Base-by-base conservation (phyloP, 83 land plant species). In the Thuja plicata region DNA sequence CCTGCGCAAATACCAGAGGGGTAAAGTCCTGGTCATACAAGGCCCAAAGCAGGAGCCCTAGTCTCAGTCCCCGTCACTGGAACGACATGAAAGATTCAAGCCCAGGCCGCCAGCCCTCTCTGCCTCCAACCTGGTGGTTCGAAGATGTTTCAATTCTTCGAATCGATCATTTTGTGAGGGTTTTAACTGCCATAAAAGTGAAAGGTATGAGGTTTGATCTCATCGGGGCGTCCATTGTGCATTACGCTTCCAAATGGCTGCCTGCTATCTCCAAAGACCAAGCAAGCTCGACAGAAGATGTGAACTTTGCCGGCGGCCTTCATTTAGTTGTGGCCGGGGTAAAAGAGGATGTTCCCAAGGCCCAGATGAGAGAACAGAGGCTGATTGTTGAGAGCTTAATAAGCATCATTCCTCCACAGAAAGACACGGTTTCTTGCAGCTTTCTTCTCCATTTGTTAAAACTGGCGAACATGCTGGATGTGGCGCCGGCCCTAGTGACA, bases 81-180 rank as follows among this genome's bases (percentile, higher is more conserved):
- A 92, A 87, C 78, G 93, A 91, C 1, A 55, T 88, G 88, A 92
- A 91, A 45, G 94, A 93, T 17, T 87, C 89, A 2, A 91, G 92
- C 89, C 93, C 94, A 19, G 88, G 90, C 48, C 54, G 90, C 87
- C 80, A 34, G 5, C 91, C 91, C 27, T 89, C 79, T 6, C 91
- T 93, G 3, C 97, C 96, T 7, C 95, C 93, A 19, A 96, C 97
- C 74, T 98, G 99, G 98, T 98, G 99, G 99, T 95, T 97, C 87
- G 99, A 97, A 76, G 99, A 98, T 85, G 95, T 94, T 5, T 92
- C 95, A 16, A 88, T 92, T 37, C 93, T 98, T 0, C 50, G 95
- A 48, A 93, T 98, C 40, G 96, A 95, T 87, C 95, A 96, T 76
- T 98, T 98, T 88, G 95, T 92, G 11, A 90, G 94, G 66, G 96